A percentile compares a stretch with the other conserved stretches of the same genome.
Evolutionary conservation across 257 asterid species (phyloP).

Genomic region (Fraxinus excelsior): DNA sequence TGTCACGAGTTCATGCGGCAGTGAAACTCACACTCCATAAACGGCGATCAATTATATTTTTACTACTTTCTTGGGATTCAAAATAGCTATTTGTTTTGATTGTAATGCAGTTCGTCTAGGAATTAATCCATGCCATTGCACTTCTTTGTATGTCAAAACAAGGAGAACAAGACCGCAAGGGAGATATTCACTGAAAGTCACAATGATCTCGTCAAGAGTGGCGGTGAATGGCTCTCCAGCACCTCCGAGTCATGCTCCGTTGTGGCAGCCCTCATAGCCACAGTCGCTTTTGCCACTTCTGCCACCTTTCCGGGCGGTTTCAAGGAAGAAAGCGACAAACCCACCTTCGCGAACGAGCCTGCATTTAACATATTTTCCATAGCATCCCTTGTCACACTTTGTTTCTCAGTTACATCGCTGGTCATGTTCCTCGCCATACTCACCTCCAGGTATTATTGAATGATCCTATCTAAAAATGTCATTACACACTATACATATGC

Average conservation of each 20-base stretch:
- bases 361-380: slow-evolving; percentile 48
- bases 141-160: slow-evolving; percentile 37
- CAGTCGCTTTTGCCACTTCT: slow-evolving; percentile 63
- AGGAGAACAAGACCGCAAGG: slow-evolving; percentile 30
- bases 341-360: slow-evolving; percentile 28
- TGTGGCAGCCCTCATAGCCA: slow-evolving; percentile 65
- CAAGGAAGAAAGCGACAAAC: slow-evolving; percentile 30
- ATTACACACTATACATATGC: too few species aligned
- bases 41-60: too few species aligned
- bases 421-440: slow-evolving; percentile 57
- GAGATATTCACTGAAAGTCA: slow-evolving; percentile 41
- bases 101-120: slow-evolving; percentile 45
- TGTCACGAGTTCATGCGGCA: too few species aligned
- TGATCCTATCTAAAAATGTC: background rate
- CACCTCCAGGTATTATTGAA: slow-evolving; percentile 39
- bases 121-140: slow-evolving; percentile 38
- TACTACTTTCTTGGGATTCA: too few species aligned
- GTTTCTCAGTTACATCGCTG: slow-evolving; percentile 55
- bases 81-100: background rate
- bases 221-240: slow-evolving; percentile 43
- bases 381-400: slow-evolving; percentile 47
- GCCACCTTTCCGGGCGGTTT: slow-evolving; percentile 56
- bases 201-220: slow-evolving; percentile 25
- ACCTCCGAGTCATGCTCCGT: slow-evolving; percentile 63
- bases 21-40: too few species aligned